Conservation (phyloP, 257 asterid genomes). For the Solanum habrochaites region DNA sequence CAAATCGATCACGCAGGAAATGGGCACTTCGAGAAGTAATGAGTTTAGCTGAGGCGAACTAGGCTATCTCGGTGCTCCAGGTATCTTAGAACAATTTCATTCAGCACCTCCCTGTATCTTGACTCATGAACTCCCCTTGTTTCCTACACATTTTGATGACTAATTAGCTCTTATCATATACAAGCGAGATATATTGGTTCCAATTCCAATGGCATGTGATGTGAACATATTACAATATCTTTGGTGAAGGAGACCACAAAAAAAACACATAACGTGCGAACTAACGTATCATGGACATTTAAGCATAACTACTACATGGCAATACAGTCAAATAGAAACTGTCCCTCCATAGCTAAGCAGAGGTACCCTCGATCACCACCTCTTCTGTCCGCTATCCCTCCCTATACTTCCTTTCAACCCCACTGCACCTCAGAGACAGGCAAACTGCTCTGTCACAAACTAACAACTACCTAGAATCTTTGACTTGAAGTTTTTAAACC, state of each 20-base stretch:
- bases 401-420: background rate
- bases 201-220: background rate
- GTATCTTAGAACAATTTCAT: slow-evolving; percentile 90
- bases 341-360: background rate
- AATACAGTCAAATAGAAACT: background rate
- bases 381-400: background rate
- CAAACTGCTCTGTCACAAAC: background rate
- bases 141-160: slow-evolving; percentile 49
- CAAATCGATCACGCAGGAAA: slow-evolving; percentile 97
- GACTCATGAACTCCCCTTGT: slow-evolving; percentile 99
- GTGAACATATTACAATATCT: background rate
- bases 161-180: background rate
- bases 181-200: background rate
- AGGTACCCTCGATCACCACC: background rate
- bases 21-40: slow-evolving; percentile 94
- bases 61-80: slow-evolving; percentile 92
- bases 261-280: background rate
- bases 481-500: background rate
- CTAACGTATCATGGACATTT: background rate
- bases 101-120: slow-evolving; percentile 99
- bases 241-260: background rate
- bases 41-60: slow-evolving; percentile 99
- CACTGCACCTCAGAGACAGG: background rate
- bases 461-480: background rate
- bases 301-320: background rate